Percentiles rank a stretch among this genome's conserved stretches.
Evolutionary conservation across 2,329 filamentous ascomycete species (phyloP).

Genomic region (Pseudogymnoascus pannorum): DNA sequence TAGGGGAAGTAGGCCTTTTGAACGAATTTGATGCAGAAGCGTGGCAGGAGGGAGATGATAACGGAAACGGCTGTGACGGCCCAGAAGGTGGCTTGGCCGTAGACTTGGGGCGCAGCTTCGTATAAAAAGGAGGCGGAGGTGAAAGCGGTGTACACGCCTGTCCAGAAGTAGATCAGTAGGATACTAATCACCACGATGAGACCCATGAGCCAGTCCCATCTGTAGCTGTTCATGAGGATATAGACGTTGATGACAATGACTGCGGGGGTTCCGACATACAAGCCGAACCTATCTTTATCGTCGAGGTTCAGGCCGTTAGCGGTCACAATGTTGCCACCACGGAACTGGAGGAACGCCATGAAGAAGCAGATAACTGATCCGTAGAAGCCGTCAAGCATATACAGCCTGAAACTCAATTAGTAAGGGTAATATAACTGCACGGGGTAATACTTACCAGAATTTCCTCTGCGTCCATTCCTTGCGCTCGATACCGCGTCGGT

Average conservation of each 20-base stretch:
- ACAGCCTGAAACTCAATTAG: constrained; percentile 50
- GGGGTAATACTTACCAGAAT: constrained; percentile 67
- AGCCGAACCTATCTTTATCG: constrained; percentile 77
- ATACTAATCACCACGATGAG: constrained; percentile 76
- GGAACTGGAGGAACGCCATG: constrained; percentile 78
- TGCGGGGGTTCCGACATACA: constrained; percentile 76
- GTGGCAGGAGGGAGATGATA: constrained; percentile 75
- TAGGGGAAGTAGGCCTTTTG: constrained; percentile 93
- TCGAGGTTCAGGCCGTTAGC: constrained; percentile 65
- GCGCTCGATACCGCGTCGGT: constrained; percentile 89
- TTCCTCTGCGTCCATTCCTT: constrained; percentile 94
- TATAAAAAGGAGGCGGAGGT: constrained; percentile 58
- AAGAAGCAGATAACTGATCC: constrained; percentile 92
- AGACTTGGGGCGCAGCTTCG: constrained; percentile 69
- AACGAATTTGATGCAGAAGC: constrained; percentile 76
- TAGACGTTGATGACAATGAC: constrained; percentile 89
- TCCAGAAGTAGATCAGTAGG: constrained; percentile 90
- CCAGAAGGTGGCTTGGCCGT: constrained; percentile 81
- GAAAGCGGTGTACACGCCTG: constrained; percentile 65
- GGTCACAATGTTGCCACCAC: constrained; percentile 61
- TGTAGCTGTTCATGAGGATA: constrained; percentile 90
- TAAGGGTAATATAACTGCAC: constrained; percentile 13
- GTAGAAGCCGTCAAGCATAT: constrained; percentile 92
- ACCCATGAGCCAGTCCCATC: constrained; percentile 95
- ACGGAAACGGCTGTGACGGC: constrained; percentile 70